A percentile compares a stretch with the other conserved stretches of the same genome.
Conservation (phyloP, 2,329 filamentous ascomycete genomes). For the Alternaria gansuensis region DNA sequence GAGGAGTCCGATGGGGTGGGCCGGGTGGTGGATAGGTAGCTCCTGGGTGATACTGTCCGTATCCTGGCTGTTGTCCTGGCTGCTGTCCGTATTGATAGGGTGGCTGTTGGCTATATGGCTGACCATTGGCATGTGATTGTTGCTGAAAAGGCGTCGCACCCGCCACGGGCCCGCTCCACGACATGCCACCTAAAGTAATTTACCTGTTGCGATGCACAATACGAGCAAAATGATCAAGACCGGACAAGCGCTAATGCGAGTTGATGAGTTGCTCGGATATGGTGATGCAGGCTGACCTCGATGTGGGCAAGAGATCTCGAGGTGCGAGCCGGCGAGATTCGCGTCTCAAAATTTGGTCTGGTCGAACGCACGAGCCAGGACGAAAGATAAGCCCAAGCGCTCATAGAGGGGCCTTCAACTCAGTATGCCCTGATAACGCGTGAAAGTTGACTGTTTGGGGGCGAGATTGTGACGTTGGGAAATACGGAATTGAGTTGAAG, state of each 20-base stretch:
- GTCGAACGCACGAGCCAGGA: conserved; percentile 43
- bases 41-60: conserved; percentile 44
- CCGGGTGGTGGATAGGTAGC: conserved; percentile 34
- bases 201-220: conserved; percentile 13
- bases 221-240: background rate
- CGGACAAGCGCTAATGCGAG: conserved; percentile 6
- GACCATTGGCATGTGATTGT: conserved; percentile 42
- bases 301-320: conserved; percentile 25
- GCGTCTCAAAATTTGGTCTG: conserved; percentile 40
- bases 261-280: conserved; percentile 12
- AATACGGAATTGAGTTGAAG: conserved; percentile 20
- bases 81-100: conserved; percentile 47
- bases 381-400: conserved; percentile 25
- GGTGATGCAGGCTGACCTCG: conserved; percentile 17
- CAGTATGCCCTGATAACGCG: conserved; percentile 7
- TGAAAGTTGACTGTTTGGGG: conserved; percentile 2
- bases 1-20: conserved; percentile 38
- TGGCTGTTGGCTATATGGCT: conserved; percentile 41
- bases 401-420: conserved; percentile 17
- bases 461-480: conserved; percentile 12
- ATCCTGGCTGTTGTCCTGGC: conserved; percentile 39
- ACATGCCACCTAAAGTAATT: conserved; percentile 38
- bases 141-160: conserved; percentile 48
- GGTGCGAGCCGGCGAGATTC: conserved; percentile 30
- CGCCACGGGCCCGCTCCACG: conserved; percentile 49